Evolutionary conservation across 768 basidiomycete genomes (phyloP).

Genomic region (Artomyces pyxidatus): DNA sequence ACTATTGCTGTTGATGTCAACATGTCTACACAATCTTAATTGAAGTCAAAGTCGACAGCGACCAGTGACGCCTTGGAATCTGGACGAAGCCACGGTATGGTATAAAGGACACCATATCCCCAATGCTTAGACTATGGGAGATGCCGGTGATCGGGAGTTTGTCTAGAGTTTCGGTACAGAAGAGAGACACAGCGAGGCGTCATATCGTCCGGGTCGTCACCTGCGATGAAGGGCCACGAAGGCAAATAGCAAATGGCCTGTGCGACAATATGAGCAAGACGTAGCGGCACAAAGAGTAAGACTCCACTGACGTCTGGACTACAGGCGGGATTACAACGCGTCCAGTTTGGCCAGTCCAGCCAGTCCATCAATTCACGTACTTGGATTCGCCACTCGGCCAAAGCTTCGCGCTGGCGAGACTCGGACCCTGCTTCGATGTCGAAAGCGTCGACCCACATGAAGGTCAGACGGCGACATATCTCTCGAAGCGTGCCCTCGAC

Average conservation of each 20-base stretch:
- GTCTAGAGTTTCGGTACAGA: too few species aligned
- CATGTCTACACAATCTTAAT: too few species aligned
- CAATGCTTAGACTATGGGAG: too few species aligned
- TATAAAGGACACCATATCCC: too few species aligned
- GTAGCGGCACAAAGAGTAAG: neutral
- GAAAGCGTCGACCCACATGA: slow-evolving; percentile 13
- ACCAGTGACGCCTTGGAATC: too few species aligned
- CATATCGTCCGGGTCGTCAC: neutral
- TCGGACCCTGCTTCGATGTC: slow-evolving; percentile 9
- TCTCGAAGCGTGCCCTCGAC: slow-evolving; percentile 13
- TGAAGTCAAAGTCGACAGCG: too few species aligned
- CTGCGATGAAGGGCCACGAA: slow-evolving; percentile 10
- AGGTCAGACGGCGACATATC: slow-evolving; percentile 12
- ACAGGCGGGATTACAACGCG: slow-evolving; percentile 9
- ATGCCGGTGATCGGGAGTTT: too few species aligned
- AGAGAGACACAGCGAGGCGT: neutral
- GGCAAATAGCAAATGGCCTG: slow-evolving; percentile 14
- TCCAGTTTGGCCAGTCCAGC: slow-evolving; percentile 17
- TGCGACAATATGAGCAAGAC: neutral
- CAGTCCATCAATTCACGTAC: slow-evolving; percentile 12
- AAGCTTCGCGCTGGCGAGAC: neutral
- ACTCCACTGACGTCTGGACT: slow-evolving; percentile 7
- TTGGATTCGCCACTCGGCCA: neutral
- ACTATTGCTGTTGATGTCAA: too few species aligned
- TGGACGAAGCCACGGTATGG: too few species aligned